Conservation (phyloP, 2,329 filamentous ascomycete species). For the Calonectria ilicicola region DNA sequence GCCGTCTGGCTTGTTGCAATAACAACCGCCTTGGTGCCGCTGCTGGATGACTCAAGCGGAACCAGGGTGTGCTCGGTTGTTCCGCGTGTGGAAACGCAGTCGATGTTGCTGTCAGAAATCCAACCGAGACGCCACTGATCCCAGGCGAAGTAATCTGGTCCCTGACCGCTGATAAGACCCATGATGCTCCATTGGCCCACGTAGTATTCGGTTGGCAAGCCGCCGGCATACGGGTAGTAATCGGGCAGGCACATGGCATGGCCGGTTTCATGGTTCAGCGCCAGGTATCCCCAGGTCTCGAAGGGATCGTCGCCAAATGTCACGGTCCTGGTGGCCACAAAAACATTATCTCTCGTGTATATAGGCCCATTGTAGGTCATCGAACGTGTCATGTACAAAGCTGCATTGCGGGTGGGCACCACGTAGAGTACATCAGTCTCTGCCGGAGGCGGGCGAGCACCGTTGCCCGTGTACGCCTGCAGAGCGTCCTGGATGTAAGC, state of each 20-base stretch:
- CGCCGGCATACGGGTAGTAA: conserved; percentile 47
- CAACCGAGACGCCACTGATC: conserved; percentile 54
- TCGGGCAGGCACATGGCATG: conserved; percentile 54
- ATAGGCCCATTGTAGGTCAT: neutral
- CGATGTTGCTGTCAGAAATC: conserved; percentile 47
- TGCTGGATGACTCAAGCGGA: conserved; percentile 16
- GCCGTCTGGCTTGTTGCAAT: conserved; percentile 23
- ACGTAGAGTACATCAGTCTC: conserved; percentile 31
- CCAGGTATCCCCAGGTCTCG: conserved; percentile 46
- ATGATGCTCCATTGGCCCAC: conserved; percentile 53
- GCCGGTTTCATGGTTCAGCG: conserved; percentile 53
- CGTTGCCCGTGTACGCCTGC: conserved; percentile 19
- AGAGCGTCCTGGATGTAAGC: conserved; percentile 33
- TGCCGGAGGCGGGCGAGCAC: neutral
- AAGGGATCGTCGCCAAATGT: conserved; percentile 49
- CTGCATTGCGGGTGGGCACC: conserved; percentile 21
- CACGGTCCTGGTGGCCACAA: conserved; percentile 47
- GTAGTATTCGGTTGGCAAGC: conserved; percentile 42
- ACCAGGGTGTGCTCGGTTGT: conserved; percentile 42
- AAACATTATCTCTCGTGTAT: conserved; percentile 40
- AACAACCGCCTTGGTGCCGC: conserved; percentile 30
- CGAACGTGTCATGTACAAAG: conserved; percentile 20
- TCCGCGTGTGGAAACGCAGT: conserved; percentile 43
- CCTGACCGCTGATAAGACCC: conserved; percentile 49
- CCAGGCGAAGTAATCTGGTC: conserved; percentile 53